phyloP scores from a whole-genome alignment of 225 moss, liverwort and hornwort genomes.

The Antitrichia curtipendula region DNA sequence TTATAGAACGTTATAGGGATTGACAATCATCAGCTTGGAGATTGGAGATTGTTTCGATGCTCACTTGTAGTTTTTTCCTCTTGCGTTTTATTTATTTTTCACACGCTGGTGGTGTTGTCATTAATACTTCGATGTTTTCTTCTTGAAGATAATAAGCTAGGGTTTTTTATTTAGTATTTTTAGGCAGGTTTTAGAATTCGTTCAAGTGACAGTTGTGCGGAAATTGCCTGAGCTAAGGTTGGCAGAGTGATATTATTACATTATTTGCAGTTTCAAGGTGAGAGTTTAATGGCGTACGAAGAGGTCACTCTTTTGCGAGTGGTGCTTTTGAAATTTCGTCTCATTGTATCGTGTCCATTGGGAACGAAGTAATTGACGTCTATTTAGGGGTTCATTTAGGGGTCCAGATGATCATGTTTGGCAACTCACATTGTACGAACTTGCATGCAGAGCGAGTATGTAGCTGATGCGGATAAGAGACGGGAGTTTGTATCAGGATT shows the following conservation, averaged over 20 bases:
- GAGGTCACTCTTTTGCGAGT: neutral
- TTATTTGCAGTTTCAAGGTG: neutral
- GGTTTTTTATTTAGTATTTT: neutral
- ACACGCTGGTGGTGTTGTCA: neutral
- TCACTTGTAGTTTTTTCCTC: neutral
- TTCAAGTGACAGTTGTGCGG: neutral
- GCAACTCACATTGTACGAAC: neutral
- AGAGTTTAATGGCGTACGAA: neutral
- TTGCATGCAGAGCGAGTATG: conserved; percentile 67
- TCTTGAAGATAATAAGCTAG: neutral
- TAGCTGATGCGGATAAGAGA: conserved; percentile 64
- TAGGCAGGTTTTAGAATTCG: neutral
- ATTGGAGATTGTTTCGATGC: neutral
- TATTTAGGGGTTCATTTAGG: neutral
- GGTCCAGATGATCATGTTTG: neutral
- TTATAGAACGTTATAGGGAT: neutral
- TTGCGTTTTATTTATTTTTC: neutral
- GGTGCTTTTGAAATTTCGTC: neutral
- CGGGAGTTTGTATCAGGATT: conserved; percentile 74
- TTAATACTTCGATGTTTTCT: neutral
- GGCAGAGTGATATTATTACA: neutral
- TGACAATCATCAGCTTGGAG: neutral
- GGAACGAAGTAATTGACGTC: neutral
- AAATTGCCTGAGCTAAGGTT: neutral
- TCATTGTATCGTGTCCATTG: neutral